Evolutionary conservation across 352 stramenopile species (phyloP), one percentile per base, ranked within the genome.

Genomic region (Pythium pyrilobum): DNA sequence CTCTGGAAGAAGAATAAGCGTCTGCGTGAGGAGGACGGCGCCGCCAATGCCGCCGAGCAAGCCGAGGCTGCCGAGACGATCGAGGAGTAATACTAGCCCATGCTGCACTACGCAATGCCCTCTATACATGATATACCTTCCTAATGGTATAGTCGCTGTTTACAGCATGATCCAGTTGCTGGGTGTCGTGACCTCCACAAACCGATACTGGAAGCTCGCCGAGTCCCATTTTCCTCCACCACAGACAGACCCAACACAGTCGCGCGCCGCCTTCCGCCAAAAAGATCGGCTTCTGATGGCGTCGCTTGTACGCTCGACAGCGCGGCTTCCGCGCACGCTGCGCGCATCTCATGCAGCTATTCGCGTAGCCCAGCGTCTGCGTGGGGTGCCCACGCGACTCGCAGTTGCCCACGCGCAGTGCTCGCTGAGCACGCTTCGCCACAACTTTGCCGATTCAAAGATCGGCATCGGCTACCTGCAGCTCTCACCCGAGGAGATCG

Each of bases 1-100:
- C 92, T 97, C 54, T 99, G 96, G 97, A 99, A 99, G 71, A 75
- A 96, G 52, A 87, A 86, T 64, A 88, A 89, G 41, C 77, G 76
- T 36, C 64, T 61, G 36, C 59, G 74, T 12, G 77, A 89, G 37
- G 77, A 90, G 33, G 58, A 58, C n/a, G 43, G 56, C 15, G 46
- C 62, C 36, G 52, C 23, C 21, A 31, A 65, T 16, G 44, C 4
- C 1, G 20, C 5, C 37, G 37, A 41, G 24, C 12, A 46, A 20
- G 40, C 21, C 15, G 13, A 15, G 21, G 21, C 16, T 7, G 16
- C 24, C 24, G 41, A 21, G 3, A 36, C 10, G n/a, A n/a, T n/a
- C n/a, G n/a, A n/a, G n/a, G n/a, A n/a, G n/a, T n/a, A n/a, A n/a
- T n/a, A n/a, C n/a, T n/a, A n/a, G n/a, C n/a, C n/a, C n/a, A n/a